Conservation (phyloP, 2,329 filamentous ascomycete genomes). For the Pseudogymnoascus sp. region DNA sequence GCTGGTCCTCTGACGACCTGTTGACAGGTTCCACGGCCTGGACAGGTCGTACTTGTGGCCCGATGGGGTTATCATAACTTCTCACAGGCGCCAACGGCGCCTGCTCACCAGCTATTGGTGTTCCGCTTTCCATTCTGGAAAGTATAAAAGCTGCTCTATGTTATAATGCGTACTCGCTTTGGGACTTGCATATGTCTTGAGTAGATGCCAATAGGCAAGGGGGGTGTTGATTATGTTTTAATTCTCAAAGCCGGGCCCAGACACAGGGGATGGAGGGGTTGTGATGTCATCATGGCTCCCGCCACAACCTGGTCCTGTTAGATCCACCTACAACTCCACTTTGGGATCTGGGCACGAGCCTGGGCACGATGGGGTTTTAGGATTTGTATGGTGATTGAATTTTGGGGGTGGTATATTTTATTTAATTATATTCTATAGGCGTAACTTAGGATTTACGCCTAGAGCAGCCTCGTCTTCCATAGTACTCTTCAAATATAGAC, state of each 20-base stretch:
- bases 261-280: neutral
- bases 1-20: slow-evolving; percentile 16
- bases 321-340: neutral
- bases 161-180: neutral
- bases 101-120: neutral
- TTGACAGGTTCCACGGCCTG: neutral
- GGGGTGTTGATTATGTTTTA: neutral
- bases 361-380: neutral
- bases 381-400: neutral
- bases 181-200: neutral
- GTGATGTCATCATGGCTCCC: neutral
- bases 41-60: neutral
- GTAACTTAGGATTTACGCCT: neutral
- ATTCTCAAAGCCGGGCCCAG: neutral
- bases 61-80: neutral
- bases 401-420: neutral
- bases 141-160: neutral
- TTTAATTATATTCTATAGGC: neutral
- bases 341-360: neutral
- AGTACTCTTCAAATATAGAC: neutral
- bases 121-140: neutral
- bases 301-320: neutral
- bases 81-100: neutral
- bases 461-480: neutral
- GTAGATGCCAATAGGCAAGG: neutral